phyloP scores from a whole-genome alignment of 768 basidiomycete genomes.

The Boletus rubropictus region DNA sequence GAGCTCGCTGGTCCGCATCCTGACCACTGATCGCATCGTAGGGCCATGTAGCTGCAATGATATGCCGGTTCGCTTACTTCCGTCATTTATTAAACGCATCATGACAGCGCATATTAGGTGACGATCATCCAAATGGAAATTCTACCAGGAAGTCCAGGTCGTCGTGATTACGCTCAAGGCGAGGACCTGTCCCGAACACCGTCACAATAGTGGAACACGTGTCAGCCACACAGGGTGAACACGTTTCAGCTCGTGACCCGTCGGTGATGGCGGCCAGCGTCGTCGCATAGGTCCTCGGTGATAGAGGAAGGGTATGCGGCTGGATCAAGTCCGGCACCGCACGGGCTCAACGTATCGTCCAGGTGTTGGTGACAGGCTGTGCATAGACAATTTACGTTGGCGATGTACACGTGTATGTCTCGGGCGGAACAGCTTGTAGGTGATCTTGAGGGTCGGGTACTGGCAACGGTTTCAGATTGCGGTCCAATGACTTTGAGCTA shows the following conservation, averaged over 20 bases:
- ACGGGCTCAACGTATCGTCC: too few relatives aligned
- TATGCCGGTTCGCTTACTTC: slow-evolving; percentile 2
- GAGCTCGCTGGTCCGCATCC: too few relatives aligned
- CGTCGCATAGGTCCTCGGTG: neutral
- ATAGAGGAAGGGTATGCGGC: neutral
- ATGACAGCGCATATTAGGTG: neutral
- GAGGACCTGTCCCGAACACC: too few relatives aligned
- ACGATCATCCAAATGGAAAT: neutral
- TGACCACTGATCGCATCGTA: too few relatives aligned
- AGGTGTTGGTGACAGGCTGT: too few relatives aligned
- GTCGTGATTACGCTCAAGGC: neutral
- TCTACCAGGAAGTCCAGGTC: neutral
- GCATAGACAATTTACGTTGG: too few relatives aligned
- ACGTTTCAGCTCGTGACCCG: neutral
- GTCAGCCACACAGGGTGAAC: slow-evolving; percentile 10
- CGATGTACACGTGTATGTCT: neutral
- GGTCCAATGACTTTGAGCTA: too few relatives aligned
- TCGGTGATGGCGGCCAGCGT: too few relatives aligned
- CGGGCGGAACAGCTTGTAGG: neutral
- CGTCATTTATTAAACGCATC: slow-evolving; percentile 6
- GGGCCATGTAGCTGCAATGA: neutral
- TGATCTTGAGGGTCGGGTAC: too few relatives aligned
- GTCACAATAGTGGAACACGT: neutral
- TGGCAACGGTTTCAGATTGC: too few relatives aligned
- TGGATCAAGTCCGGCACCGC: too few relatives aligned